Evolutionary conservation across 1,284 basidiomycete genomes (phyloP).

Genomic region (Cryptococcus hybrid): DNA sequence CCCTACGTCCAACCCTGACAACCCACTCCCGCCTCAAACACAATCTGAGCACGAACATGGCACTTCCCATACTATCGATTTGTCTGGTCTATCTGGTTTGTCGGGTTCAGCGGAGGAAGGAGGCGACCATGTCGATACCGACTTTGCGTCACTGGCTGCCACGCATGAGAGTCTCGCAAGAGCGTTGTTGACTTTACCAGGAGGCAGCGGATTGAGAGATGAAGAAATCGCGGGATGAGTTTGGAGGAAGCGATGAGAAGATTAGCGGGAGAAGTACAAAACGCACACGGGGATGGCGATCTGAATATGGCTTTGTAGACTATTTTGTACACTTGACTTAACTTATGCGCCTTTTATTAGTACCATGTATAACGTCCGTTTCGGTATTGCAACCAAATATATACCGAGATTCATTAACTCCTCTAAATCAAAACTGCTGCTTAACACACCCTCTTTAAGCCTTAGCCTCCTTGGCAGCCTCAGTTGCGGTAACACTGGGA

Average conservation of each 20-base stretch:
- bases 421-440: no score
- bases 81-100: background rate
- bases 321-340: no score
- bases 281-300: no score
- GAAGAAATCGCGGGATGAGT: conserved; percentile 16
- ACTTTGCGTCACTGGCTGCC: background rate
- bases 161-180: conserved; percentile 17
- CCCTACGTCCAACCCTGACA: background rate
- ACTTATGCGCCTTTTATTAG: no score
- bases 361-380: no score
- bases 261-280: conserved; percentile 10
- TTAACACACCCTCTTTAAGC: background rate
- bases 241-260: conserved; percentile 18
- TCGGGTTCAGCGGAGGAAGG: background rate
- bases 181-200: conserved; percentile 15
- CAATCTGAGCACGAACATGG: background rate
- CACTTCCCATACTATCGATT: background rate
- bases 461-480: conserved; percentile 31
- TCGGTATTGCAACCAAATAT: no score
- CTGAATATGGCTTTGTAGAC: no score
- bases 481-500: conserved; percentile 32
- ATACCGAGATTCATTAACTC: no score
- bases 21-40: background rate
- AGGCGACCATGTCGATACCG: background rate
- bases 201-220: conserved; percentile 9